Percentiles rank a stretch among this genome's conserved stretches.
phyloP scores from a whole-genome alignment of 495 filamentous ascomycete species.

The Daldinia bambusicola region DNA sequence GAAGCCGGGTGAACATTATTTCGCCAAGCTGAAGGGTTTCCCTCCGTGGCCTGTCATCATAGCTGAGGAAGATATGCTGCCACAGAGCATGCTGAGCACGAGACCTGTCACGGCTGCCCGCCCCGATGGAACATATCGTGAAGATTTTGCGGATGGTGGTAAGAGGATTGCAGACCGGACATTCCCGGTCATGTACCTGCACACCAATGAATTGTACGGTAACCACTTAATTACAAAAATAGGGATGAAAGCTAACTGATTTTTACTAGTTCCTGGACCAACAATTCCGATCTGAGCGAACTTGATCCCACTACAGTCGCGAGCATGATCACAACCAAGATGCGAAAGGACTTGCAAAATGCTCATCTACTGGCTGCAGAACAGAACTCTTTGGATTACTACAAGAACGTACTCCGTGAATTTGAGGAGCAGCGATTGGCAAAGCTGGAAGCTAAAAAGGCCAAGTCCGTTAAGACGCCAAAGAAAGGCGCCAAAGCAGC shows the following conservation, averaged over 20 bases:
- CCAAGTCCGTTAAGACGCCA: constrained; percentile 70
- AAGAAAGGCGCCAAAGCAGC: constrained; percentile 70
- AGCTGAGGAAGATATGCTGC: constrained; percentile 91
- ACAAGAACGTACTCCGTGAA: constrained; percentile 77
- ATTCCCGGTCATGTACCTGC: constrained; percentile 92
- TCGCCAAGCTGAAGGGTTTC: constrained; percentile 87
- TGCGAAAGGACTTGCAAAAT: constrained; percentile 75
- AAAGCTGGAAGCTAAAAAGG: constrained; percentile 67
- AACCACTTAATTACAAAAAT: background rate
- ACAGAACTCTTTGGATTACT: constrained; percentile 74
- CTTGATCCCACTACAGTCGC: constrained; percentile 75
- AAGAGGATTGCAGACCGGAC: constrained; percentile 84
- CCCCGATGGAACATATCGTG: constrained; percentile 81
- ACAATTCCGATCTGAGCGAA: constrained; percentile 79
- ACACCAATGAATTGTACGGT: constrained; percentile 93
- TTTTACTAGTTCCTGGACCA: constrained; percentile 77
- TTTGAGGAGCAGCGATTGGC: constrained; percentile 70
- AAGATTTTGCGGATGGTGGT: constrained; percentile 83
- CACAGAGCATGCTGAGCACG: constrained; percentile 70
- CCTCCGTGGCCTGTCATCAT: constrained; percentile 92
- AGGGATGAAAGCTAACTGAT: constrained; percentile 28
- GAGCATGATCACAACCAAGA: constrained; percentile 71
- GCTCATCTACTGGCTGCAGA: constrained; percentile 80
- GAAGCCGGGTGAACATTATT: constrained; percentile 85
- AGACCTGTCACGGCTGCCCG: constrained; percentile 85